These are phyloP conservation scores for Coemansia sp. DNA, from an alignment of 192 early-diverging fungal genomes.

Conservation along the genomic window DNA sequence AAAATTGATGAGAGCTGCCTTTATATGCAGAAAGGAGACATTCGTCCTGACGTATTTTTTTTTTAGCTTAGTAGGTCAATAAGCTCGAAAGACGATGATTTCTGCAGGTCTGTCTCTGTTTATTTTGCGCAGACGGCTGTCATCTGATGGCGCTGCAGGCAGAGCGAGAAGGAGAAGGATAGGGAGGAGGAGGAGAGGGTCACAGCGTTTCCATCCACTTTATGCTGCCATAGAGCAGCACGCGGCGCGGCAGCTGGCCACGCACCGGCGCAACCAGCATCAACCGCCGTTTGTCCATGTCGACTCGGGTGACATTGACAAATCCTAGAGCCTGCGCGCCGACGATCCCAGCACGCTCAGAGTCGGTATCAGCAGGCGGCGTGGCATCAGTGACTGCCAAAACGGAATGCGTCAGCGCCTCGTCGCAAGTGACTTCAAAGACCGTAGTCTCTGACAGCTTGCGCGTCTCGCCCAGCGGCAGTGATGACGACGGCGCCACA, in stretches of 20 bases:
- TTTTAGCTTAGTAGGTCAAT: too few species aligned
- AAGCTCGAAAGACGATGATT: too few species aligned
- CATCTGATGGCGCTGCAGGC: too few species aligned
- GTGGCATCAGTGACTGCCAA: conserved; percentile 76
- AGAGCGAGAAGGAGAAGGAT: background rate
- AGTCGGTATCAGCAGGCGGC: conserved; percentile 49
- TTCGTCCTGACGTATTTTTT: too few species aligned
- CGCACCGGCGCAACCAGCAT: conserved; percentile 86
- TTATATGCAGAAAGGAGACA: too few species aligned
- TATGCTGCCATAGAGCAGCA: conserved; percentile 77
- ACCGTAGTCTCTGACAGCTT: conserved; percentile 78
- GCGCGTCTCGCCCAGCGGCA: conserved; percentile 85
- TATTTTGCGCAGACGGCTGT: too few species aligned
- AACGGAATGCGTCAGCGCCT: conserved; percentile 81
- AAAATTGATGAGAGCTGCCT: too few species aligned
- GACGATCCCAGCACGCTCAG: conserved; percentile 63
- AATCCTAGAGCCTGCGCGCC: conserved; percentile 69
- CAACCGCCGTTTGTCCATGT: conserved; percentile 77
- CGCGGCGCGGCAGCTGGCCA: conserved; percentile 80
- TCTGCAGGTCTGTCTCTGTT: too few species aligned
- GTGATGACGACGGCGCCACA: conserved; percentile 83
- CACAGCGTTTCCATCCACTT: conserved; percentile 87
- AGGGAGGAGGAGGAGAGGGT: background rate
- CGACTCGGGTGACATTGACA: conserved; percentile 61
- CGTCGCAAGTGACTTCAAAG: conserved; percentile 74